Percentiles rank a stretch among this genome's conserved stretches.
Conservation (phyloP, 192 early-diverging fungal genomes). For the Haplosporangium gracile region DNA sequence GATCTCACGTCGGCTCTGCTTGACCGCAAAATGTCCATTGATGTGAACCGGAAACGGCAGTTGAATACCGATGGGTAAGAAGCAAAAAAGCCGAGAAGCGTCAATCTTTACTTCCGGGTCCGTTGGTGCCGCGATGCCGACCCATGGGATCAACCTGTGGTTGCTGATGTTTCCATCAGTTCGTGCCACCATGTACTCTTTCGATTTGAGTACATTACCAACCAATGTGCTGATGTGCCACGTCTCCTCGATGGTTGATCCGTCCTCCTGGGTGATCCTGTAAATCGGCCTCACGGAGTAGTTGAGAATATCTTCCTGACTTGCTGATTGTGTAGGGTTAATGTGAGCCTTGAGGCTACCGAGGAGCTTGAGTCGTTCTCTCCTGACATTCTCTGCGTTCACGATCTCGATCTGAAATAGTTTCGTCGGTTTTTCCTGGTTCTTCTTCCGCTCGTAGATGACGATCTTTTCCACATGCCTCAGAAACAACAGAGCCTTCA, state of each 20-base stretch:
- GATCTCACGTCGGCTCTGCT: conserved; percentile 52
- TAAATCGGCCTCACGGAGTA: conserved; percentile 22
- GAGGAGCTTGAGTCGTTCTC: conserved; percentile 9
- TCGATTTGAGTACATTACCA: conserved; percentile 16
- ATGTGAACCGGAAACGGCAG: conserved; percentile 53
- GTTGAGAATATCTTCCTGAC: conserved; percentile 3
- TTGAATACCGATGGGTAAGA: conserved; percentile 50
- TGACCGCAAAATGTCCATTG: conserved; percentile 58
- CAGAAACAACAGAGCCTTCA: conserved; percentile 49
- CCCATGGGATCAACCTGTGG: conserved; percentile 56
- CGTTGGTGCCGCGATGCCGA: conserved; percentile 46
- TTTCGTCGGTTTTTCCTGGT: background rate
- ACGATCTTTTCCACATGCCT: conserved; percentile 46
- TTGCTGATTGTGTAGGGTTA: background rate
- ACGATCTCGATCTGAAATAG: conserved; percentile 40
- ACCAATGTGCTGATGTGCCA: conserved; percentile 42
- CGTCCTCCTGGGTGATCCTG: conserved; percentile 26
- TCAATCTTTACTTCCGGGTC: conserved; percentile 7
- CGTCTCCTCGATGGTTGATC: background rate
- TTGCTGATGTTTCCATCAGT: conserved; percentile 8
- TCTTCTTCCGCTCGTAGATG: conserved; percentile 44
- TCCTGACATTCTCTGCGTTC: conserved; percentile 29
- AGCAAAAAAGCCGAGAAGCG: conserved; percentile 44
- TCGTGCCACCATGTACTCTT: conserved; percentile 7
- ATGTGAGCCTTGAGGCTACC: conserved; percentile 18